Conservation (phyloP, 495 filamentous ascomycete genomes). For the Tuber aestivum region DNA sequence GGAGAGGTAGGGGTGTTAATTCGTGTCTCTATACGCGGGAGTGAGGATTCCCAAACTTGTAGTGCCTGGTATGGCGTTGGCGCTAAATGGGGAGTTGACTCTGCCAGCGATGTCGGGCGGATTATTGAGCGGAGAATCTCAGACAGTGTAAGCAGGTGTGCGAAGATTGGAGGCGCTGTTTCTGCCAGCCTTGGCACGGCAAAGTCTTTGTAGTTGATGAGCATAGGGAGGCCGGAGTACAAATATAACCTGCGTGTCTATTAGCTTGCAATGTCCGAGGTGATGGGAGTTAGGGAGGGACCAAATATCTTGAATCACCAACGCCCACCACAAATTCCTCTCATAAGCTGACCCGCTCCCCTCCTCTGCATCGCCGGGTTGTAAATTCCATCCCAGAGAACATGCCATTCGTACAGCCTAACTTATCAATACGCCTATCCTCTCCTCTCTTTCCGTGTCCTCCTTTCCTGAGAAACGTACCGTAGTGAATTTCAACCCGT, state of each 20-base stretch:
- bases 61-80: slow-evolving; percentile 13
- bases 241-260: slow-evolving; percentile 20
- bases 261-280: not conserved
- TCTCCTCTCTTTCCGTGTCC: not conserved
- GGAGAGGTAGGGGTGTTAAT: not conserved
- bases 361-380: slow-evolving; percentile 15
- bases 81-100: not conserved
- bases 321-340: slow-evolving; percentile 30
- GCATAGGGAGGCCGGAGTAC: slow-evolving; percentile 28
- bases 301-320: slow-evolving; percentile 30
- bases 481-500: slow-evolving; percentile 30
- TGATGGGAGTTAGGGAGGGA: not conserved
- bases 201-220: slow-evolving; percentile 34
- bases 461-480: slow-evolving; percentile 10
- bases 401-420: slow-evolving; percentile 36
- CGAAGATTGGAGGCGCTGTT: slow-evolving; percentile 11
- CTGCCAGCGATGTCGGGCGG: slow-evolving; percentile 17
- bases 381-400: slow-evolving; percentile 34
- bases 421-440: not conserved
- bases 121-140: slow-evolving; percentile 33
- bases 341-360: slow-evolving; percentile 15
- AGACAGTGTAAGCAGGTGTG: slow-evolving; percentile 19
- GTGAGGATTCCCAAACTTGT: slow-evolving; percentile 10
- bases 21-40: slow-evolving; percentile 8
- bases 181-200: slow-evolving; percentile 11